Conservation (phyloP, 352 stramenopile species). For the Globisporangium spinosum region DNA sequence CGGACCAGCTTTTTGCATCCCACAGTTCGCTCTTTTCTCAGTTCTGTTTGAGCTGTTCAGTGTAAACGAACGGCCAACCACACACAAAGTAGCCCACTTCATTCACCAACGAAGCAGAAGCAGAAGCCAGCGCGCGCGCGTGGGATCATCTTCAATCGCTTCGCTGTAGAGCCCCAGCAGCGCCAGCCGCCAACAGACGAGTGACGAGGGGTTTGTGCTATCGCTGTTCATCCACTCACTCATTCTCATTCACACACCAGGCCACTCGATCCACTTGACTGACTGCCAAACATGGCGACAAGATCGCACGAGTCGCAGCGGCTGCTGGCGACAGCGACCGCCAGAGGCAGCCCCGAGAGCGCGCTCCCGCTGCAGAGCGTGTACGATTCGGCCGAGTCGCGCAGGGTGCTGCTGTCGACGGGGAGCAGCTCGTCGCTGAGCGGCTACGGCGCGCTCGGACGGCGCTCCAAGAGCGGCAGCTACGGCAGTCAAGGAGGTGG, state of each 20-base stretch:
- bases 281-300: constrained; percentile 6
- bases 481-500: constrained; percentile 15
- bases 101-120: not conserved
- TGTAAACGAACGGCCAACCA: constrained; percentile 18
- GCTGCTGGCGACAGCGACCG: not conserved
- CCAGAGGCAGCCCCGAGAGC: not conserved
- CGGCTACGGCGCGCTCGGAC: constrained; percentile 23
- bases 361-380: constrained; percentile 14
- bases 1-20: not conserved
- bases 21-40: constrained; percentile 2
- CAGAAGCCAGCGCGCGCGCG: not conserved
- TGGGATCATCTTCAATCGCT: constrained; percentile 3
- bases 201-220: too few species aligned
- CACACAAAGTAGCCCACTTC: not conserved
- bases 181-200: too few species aligned
- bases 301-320: constrained; percentile 16
- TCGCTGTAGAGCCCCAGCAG: not conserved
- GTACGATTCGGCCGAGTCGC: constrained; percentile 10
- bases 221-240: not conserved
- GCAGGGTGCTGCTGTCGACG: constrained; percentile 18
- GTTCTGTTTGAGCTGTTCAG: constrained; percentile 6
- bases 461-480: constrained; percentile 24
- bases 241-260: not conserved
- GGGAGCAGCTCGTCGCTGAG: constrained; percentile 35
- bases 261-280: not conserved